phyloP scores from a whole-genome alignment of 352 stramenopile species.

The Globisporangium yorkense region DNA sequence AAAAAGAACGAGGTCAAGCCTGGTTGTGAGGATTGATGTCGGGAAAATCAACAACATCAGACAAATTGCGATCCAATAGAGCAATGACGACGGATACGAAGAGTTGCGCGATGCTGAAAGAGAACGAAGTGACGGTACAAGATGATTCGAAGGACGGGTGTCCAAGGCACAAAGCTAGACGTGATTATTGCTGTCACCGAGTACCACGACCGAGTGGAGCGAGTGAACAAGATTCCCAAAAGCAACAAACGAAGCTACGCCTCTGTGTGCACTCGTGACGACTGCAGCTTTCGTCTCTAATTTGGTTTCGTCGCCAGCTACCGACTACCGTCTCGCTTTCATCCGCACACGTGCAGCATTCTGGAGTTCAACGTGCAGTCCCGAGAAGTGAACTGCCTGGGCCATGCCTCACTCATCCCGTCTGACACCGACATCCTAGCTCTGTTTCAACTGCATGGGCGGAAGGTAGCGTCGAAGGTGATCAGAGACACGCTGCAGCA shows the following conservation, averaged over 20 bases:
- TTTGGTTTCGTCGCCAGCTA: not conserved
- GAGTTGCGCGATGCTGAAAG: not conserved
- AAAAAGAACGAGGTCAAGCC: too few relatives aligned
- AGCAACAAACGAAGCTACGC: not conserved
- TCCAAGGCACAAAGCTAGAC: not conserved
- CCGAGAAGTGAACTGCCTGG: not conserved
- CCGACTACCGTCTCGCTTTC: not conserved
- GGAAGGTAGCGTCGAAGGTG: not conserved
- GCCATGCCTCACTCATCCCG: not conserved
- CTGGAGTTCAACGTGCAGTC: not conserved
- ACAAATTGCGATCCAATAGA: too few relatives aligned
- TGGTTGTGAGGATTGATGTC: too few relatives aligned
- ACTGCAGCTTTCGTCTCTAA: not conserved
- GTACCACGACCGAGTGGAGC: not conserved
- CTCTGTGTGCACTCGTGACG: not conserved
- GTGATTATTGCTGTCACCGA: not conserved
- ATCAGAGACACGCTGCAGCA: not conserved
- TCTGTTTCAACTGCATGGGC: not conserved
- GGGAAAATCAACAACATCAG: too few relatives aligned
- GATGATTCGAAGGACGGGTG: not conserved
- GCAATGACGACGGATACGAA: too few relatives aligned
- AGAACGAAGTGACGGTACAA: not conserved
- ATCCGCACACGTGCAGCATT: not conserved
- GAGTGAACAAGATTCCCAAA: not conserved
- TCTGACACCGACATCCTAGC: not conserved